Evolutionary conservation across 148 eudicot species (phyloP).

Genomic region (Spergularia marina): DNA sequence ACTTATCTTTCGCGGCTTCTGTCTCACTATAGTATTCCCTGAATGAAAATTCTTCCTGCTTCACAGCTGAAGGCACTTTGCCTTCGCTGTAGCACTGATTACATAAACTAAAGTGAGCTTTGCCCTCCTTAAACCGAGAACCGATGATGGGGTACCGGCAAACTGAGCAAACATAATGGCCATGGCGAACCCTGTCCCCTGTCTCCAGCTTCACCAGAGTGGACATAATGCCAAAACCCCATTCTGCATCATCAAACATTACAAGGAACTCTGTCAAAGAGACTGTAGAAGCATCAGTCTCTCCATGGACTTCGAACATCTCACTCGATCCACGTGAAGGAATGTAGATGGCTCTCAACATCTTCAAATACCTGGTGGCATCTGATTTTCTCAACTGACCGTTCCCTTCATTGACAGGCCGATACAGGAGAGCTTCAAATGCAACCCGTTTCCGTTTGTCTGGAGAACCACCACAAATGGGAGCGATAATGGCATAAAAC

Average conservation of each 20-base stretch:
- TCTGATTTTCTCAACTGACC: constrained; percentile 60
- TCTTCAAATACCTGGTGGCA: constrained; percentile 59
- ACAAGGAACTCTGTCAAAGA: constrained; percentile 64
- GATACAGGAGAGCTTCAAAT: constrained; percentile 78
- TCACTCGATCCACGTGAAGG: constrained; percentile 80
- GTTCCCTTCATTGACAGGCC: constrained; percentile 62
- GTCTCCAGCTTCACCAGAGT: constrained; percentile 67
- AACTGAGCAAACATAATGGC: constrained; percentile 62
- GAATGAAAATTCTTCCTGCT: constrained; percentile 80
- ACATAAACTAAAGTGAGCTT: constrained; percentile 71
- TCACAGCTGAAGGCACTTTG: constrained; percentile 78
- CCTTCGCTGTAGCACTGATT: constrained; percentile 90
- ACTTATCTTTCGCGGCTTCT: constrained; percentile 80
- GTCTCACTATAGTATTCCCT: constrained; percentile 74
- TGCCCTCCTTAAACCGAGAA: constrained; percentile 82
- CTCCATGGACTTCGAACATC: constrained; percentile 81
- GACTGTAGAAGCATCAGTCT: constrained; percentile 50
- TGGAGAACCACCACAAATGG: constrained; percentile 67
- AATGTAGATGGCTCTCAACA: constrained; percentile 76
- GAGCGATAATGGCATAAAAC: constrained; percentile 90
- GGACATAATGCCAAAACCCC: constrained; percentile 91
- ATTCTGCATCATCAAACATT: constrained; percentile 88
- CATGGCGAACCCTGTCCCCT: constrained; percentile 84
- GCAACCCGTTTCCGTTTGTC: constrained; percentile 78
- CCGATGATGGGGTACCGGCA: constrained; percentile 92